A percentile compares a stretch with the other conserved stretches of the same genome.
These are phyloP conservation scores for Verticillium dahliae DNA, from an alignment of 2,329 filamentous ascomycete genomes.

Conservation along the genomic window DNA sequence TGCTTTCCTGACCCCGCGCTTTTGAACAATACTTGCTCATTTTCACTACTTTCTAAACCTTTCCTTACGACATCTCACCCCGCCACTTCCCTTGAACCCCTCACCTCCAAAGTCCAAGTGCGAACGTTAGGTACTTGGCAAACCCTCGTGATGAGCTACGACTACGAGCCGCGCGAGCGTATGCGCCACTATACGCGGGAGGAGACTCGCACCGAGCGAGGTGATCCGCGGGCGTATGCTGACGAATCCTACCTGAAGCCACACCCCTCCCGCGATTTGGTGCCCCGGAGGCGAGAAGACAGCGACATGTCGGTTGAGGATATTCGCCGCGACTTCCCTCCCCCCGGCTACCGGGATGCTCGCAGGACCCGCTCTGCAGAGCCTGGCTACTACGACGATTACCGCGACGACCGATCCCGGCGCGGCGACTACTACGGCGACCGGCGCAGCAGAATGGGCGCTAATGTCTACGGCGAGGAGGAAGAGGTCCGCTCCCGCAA, in stretches of 20 bases:
- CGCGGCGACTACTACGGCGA: conserved; percentile 41
- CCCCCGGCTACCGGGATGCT: conserved; percentile 51
- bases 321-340: conserved; percentile 77
- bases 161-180: conserved; percentile 41
- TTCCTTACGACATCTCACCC: neutral
- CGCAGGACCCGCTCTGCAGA: conserved; percentile 61
- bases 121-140: neutral
- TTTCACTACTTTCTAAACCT: neutral
- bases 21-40: neutral
- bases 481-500: conserved; percentile 44
- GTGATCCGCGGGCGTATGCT: conserved; percentile 40
- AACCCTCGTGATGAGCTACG: conserved; percentile 33
- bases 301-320: conserved; percentile 75
- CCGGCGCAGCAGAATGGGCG: conserved; percentile 44
- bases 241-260: conserved; percentile 44
- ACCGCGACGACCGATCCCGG: conserved; percentile 34
- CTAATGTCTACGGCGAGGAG: conserved; percentile 48
- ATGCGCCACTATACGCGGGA: conserved; percentile 47
- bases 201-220: conserved; percentile 43
- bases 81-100: neutral
- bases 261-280: conserved; percentile 42
- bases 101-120: neutral
- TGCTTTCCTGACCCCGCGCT: neutral
- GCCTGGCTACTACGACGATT: conserved; percentile 49
- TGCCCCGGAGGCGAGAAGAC: conserved; percentile 60